Conservation (phyloP, 2,329 filamentous ascomycete genomes). For the Curvularia sp. region DNA sequence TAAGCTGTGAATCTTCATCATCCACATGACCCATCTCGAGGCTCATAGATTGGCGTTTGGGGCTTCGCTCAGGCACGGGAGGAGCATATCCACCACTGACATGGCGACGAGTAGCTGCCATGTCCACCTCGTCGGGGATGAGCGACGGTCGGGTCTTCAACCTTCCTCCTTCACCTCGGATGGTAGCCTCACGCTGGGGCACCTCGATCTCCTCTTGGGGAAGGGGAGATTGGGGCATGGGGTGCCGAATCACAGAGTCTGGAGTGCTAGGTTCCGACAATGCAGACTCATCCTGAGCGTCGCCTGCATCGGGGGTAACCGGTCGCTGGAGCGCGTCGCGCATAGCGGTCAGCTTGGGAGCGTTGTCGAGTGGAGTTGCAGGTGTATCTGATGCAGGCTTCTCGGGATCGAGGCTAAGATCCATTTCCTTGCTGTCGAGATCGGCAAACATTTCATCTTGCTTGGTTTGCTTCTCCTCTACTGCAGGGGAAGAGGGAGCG, state of each 20-base stretch:
- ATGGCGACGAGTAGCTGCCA: conserved; percentile 85
- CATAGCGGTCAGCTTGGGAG: conserved; percentile 49
- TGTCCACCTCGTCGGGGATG: conserved; percentile 82
- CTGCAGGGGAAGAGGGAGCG: conserved; percentile 34
- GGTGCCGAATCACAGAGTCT: conserved; percentile 87
- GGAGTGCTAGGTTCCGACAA: conserved; percentile 73
- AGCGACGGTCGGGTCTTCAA: conserved; percentile 89
- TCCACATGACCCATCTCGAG: conserved; percentile 45
- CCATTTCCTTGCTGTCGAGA: conserved; percentile 60
- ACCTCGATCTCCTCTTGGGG: conserved; percentile 65
- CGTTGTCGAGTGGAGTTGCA: conserved; percentile 40
- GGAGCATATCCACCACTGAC: conserved; percentile 76
- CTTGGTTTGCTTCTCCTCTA: conserved; percentile 39
- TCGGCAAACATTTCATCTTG: conserved; percentile 56
- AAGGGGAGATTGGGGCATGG: conserved; percentile 54
- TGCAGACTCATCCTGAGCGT: conserved; percentile 54
- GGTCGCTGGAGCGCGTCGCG: conserved; percentile 53
- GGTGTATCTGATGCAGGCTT: conserved; percentile 53
- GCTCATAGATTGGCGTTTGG: conserved; percentile 48
- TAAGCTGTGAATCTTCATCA: conserved; percentile 41
- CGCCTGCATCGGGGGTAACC: conserved; percentile 58
- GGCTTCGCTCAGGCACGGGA: conserved; percentile 48
- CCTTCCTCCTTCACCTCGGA: conserved; percentile 84
- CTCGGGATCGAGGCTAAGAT: conserved; percentile 63
- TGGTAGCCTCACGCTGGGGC: conserved; percentile 83